phyloP scores from a whole-genome alignment of 108 stramenopile genomes.

The Bacterosira constricta region DNA sequence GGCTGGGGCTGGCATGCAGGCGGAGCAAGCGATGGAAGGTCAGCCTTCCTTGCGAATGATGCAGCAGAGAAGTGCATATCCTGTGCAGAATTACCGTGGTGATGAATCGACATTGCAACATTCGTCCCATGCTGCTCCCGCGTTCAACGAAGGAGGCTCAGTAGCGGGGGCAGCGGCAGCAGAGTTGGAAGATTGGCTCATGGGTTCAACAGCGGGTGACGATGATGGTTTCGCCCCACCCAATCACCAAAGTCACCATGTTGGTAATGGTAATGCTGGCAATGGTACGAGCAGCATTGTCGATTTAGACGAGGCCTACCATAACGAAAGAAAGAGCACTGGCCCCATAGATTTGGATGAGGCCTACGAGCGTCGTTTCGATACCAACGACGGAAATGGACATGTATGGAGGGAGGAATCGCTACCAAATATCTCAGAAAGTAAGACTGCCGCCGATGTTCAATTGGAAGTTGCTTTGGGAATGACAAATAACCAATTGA shows the following conservation, averaged over 20 bases:
- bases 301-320: conserved; percentile 1
- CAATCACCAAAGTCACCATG: background rate
- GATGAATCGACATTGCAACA: background rate
- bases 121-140: background rate
- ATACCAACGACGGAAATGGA: background rate
- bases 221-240: too few relatives aligned
- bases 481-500: background rate
- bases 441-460: conserved; percentile 39
- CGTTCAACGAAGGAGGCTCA: conserved; percentile 14
- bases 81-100: conserved; percentile 9
- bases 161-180: background rate
- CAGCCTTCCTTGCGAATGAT: background rate
- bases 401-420: conserved; percentile 21
- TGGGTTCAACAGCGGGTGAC: conserved; percentile 14
- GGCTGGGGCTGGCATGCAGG: background rate
- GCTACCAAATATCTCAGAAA: conserved; percentile 18
- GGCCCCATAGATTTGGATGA: conserved; percentile 23
- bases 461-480: conserved; percentile 34
- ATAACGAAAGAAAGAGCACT: background rate
- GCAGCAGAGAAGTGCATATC: background rate
- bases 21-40: background rate
- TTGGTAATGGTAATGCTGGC: background rate
- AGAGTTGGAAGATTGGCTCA: conserved; percentile 44
- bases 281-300: background rate
- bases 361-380: conserved; percentile 10